Percentiles rank a stretch among this genome's conserved stretches.
Conservation (phyloP, 2,329 filamentous ascomycete genomes). For the Berkeleyomyces basicola region DNA sequence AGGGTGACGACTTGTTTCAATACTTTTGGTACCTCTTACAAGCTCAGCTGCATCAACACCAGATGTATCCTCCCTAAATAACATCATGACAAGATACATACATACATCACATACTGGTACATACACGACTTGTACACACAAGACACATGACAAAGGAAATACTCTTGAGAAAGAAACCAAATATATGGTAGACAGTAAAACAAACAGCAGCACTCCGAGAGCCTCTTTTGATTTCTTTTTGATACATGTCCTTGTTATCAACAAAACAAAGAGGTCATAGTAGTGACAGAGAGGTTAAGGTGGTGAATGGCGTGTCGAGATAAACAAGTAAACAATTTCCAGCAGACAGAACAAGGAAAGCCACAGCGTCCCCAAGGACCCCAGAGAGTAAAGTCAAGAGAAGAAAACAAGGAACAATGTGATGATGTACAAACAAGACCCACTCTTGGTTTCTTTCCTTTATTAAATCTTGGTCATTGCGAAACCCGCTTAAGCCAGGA, state of each 20-base stretch:
- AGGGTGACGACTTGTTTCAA: not conserved
- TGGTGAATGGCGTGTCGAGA: not conserved
- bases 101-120: not conserved
- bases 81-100: not conserved
- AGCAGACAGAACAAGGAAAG: conserved; percentile 15
- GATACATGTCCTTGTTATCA: conserved; percentile 4
- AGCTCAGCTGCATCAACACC: not conserved
- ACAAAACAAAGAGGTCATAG: not conserved
- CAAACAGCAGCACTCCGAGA: conserved; percentile 3
- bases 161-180: not conserved
- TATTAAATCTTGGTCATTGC: conserved; percentile 14
- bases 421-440: conserved; percentile 33
- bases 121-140: not conserved
- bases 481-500: conserved; percentile 37
- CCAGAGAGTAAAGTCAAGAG: conserved; percentile 43
- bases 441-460: conserved; percentile 19
- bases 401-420: conserved; percentile 15
- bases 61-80: not conserved
- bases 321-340: not conserved
- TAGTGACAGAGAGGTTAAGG: not conserved
- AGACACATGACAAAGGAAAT: not conserved
- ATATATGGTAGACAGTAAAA: not conserved
- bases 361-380: conserved; percentile 37
- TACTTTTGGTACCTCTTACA: not conserved
- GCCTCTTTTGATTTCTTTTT: conserved; percentile 6